Evolutionary conservation across 75 land plant genomes (phyloP).

Genomic region (Cunninghamia lanceolata): DNA sequence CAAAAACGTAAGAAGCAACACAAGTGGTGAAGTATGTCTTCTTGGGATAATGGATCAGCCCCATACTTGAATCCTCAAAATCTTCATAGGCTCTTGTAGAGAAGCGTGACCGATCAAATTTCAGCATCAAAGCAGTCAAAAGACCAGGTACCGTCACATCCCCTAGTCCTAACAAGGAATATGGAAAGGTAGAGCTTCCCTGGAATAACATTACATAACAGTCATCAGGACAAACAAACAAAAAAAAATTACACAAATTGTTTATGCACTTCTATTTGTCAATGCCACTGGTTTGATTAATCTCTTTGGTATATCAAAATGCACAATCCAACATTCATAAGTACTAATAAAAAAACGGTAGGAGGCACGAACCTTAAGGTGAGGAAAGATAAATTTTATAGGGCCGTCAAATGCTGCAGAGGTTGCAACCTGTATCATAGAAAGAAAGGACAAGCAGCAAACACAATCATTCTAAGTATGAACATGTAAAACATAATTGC

Average conservation of each 20-base stretch:
- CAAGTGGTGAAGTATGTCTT: constrained; percentile 48
- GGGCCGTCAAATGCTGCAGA: constrained; percentile 57
- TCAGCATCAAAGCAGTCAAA: constrained; percentile 44
- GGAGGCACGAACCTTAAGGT: constrained; percentile 19
- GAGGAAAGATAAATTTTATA: constrained; percentile 49
- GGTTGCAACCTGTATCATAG: constrained; percentile 47
- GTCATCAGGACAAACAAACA: neutral
- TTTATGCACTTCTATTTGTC: neutral
- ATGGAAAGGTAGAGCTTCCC: constrained; percentile 31
- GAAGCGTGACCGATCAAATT: constrained; percentile 36
- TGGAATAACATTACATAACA: constrained; percentile 6
- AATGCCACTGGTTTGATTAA: neutral
- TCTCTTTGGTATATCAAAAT: neutral
- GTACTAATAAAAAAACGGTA: neutral
- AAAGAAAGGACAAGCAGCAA: neutral
- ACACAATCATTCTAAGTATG: neutral
- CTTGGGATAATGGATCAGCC: constrained; percentile 12
- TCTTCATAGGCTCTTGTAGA: constrained; percentile 11
- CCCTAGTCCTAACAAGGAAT: constrained; percentile 45
- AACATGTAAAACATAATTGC: neutral
- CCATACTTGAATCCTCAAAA: neutral
- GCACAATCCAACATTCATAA: neutral
- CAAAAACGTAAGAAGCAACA: constrained; percentile 42
- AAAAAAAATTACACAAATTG: neutral
- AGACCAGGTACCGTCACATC: constrained; percentile 51